phyloP scores from a whole-genome alignment of 192 early-diverging fungal species.

The Backusella australiensis region DNA sequence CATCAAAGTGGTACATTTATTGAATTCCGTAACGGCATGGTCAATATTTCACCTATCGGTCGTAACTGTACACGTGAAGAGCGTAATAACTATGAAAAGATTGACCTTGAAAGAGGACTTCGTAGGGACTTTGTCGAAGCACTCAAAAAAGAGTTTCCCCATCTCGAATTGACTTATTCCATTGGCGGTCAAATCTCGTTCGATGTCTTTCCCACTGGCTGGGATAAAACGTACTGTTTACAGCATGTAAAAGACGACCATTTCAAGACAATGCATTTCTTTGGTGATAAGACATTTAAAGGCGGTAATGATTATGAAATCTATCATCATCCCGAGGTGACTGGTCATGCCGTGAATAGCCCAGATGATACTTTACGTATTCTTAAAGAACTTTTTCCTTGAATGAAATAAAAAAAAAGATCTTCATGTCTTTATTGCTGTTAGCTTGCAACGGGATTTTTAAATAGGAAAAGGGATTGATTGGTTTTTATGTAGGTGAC shows the following conservation, averaged over 20 bases:
- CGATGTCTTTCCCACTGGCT: slow-evolving; percentile 96
- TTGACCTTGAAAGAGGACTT: slow-evolving; percentile 80
- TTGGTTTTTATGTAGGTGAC: too few species aligned
- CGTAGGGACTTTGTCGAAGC: slow-evolving; percentile 83
- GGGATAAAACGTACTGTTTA: slow-evolving; percentile 99
- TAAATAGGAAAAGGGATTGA: too few species aligned
- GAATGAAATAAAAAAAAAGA: not conserved
- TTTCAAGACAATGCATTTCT: slow-evolving; percentile 93
- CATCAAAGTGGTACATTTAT: slow-evolving; percentile 85
- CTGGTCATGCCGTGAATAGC: slow-evolving; percentile 82
- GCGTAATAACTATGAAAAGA: slow-evolving; percentile 86
- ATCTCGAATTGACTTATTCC: slow-evolving; percentile 88
- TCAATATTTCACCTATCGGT: slow-evolving; percentile 96
- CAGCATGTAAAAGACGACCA: slow-evolving; percentile 80
- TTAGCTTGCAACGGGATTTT: not conserved
- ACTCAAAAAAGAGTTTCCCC: slow-evolving; percentile 76
- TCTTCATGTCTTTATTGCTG: not conserved
- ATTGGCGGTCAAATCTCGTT: slow-evolving; percentile 98
- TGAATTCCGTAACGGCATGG: slow-evolving; percentile 98
- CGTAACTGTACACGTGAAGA: slow-evolving; percentile 88
- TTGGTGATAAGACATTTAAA: slow-evolving; percentile 96
- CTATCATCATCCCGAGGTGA: slow-evolving; percentile 73
- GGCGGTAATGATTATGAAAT: slow-evolving; percentile 99
- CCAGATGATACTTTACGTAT: slow-evolving; percentile 82
- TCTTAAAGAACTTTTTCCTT: slow-evolving; percentile 75